Evolutionary conservation across 768 basidiomycete species (phyloP), one percentile per base, ranked within the genome.

Genomic region (Rhodosporidiobolus sp.): DNA sequence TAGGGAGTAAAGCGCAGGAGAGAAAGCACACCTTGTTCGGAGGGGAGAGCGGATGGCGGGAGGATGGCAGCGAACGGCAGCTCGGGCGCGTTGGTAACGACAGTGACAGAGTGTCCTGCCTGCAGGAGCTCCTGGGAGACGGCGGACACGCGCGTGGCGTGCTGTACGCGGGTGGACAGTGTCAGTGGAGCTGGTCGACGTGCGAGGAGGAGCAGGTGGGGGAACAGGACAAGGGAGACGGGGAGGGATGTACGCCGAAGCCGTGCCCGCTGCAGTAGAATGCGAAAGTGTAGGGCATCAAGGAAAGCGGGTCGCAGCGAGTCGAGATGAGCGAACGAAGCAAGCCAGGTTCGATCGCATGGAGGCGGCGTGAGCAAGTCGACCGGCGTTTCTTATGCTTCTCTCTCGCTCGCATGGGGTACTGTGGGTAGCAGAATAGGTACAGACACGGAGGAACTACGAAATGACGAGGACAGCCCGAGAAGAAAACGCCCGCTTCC

Each of bases 81-180:
- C 69, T 84, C 83, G 19, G 89, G 89, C 1, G 90, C 90, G 38
- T 89, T 89, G 2, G 90, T 90, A 38, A 88, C 85, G 66, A 92
- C 88, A 79, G 87, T 82, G 17, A 91, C 81, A 14, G 78, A 81
- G 26, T 87, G 86, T 53, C 80, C 80, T 11, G 81, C 79, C 10
- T 80, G 72, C 22, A 87, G 82, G 63, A 92, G 83, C 74, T 87
- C 86, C 57, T 83, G 80, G 6, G 88, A 84, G 72, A 91, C 87
- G 2, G 90, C 90, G 24, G 89, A 89, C 24, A 91, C 90, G 49
- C 90, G 86, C 6, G 90, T 92, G 16, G 90, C 90, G 78, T 91
- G 90, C n/a, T 90, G 88, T 43, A 52, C 4, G 28, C 62, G 52
- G 4, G 28, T 5, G n/a, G 28, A n/a, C 8, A 34, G 26, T 7